These are phyloP conservation scores for Thielaviopsis ethacetica DNA, from an alignment of 2,329 filamentous ascomycete species.

Conservation along the genomic window DNA sequence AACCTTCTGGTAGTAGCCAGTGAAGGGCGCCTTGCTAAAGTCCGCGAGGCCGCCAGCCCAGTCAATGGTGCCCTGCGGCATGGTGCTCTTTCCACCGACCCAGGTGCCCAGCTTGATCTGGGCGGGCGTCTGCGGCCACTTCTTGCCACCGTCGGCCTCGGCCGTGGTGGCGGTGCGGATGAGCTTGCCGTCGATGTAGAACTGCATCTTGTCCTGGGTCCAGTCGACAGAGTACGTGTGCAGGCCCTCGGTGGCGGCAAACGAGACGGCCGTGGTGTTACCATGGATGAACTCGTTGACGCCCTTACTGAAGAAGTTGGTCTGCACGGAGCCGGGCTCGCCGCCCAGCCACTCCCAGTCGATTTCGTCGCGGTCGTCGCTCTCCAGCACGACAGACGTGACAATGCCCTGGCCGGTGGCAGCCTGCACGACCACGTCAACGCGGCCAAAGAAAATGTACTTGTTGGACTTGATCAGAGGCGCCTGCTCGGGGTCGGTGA, in stretches of 20 bases:
- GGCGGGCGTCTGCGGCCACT: conserved; percentile 56
- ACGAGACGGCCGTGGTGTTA: conserved; percentile 28
- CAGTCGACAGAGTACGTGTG: conserved; percentile 56
- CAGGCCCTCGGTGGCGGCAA: conserved; percentile 23
- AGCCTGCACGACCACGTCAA: conserved; percentile 53
- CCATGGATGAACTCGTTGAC: conserved; percentile 34
- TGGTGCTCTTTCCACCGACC: conserved; percentile 30
- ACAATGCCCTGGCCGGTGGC: conserved; percentile 61
- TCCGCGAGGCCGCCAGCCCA: conserved; percentile 54
- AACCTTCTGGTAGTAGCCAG: conserved; percentile 40
- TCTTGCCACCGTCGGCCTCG: conserved; percentile 24
- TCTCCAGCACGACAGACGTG: conserved; percentile 60
- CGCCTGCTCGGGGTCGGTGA: conserved; percentile 36
- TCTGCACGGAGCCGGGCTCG: conserved; percentile 52
- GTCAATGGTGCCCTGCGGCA: conserved; percentile 40
- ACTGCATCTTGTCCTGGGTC: conserved; percentile 40
- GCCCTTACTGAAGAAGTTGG: conserved; percentile 68
- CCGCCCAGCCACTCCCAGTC: conserved; percentile 56
- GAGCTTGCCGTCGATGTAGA: conserved; percentile 37
- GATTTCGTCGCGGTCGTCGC: conserved; percentile 64
- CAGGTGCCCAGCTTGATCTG: conserved; percentile 46
- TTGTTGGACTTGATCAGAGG: conserved; percentile 52
- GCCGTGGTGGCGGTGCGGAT: conserved; percentile 31
- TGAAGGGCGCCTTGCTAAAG: conserved; percentile 35
- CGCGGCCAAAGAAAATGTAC: conserved; percentile 74